Conservation (phyloP, 192 early-diverging fungal species). For the Cetraspora pellucida region DNA sequence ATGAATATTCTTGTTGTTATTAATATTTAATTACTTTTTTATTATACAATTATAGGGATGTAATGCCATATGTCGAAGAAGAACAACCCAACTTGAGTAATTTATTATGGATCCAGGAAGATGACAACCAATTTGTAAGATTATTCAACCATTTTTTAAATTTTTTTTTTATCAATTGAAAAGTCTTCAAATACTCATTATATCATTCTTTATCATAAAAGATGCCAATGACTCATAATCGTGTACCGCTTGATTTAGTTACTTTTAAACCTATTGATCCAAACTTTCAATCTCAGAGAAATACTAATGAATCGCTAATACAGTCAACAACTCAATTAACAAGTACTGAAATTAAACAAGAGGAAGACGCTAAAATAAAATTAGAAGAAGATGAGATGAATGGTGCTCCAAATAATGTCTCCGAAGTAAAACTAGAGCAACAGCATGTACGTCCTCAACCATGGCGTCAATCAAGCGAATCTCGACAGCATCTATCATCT, state of each 20-base stretch:
- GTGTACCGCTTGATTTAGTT: background rate
- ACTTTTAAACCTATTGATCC: slow-evolving; percentile 5
- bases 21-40: background rate
- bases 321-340: background rate
- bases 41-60: no score
- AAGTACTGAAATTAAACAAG: background rate
- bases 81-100: no score
- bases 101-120: no score
- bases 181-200: background rate
- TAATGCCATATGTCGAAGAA: no score
- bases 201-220: background rate
- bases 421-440: background rate
- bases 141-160: no score
- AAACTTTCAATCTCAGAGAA: background rate
- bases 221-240: background rate
- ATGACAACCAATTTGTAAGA: no score
- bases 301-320: background rate
- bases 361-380: background rate
- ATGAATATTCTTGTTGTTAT: background rate
- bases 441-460: background rate
- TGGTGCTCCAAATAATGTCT: background rate
- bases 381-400: background rate
- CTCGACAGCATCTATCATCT: background rate
- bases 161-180: background rate
- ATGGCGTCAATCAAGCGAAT: no score